phyloP scores from a whole-genome alignment of 805 yeast genomes.

The Wickerhamomyces hampshirensis region DNA sequence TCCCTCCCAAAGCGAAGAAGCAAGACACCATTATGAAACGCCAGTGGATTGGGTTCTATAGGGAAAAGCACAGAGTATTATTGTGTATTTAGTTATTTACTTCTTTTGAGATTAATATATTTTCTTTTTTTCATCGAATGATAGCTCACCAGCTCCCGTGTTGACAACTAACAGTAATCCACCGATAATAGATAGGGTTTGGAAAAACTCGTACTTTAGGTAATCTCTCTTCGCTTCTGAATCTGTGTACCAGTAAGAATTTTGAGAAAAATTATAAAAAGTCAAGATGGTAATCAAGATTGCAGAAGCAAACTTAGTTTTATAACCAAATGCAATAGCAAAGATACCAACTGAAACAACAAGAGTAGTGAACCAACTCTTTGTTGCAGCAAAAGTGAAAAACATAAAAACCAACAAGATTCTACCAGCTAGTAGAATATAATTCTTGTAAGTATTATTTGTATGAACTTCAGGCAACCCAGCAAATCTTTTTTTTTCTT shows the following conservation, averaged over 20 bases:
- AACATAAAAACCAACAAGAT: constrained; percentile 79
- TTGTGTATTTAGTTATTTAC: too few species aligned
- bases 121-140: constrained; percentile 94
- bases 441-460: constrained; percentile 67
- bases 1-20: too few species aligned
- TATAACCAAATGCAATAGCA: constrained; percentile 86
- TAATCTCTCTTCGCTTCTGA: constrained; percentile 78
- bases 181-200: constrained; percentile 91
- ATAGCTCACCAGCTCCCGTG: constrained; percentile 94
- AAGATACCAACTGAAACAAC: constrained; percentile 67
- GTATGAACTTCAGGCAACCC: constrained; percentile 48
- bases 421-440: constrained; percentile 83
- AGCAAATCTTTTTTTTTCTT: constrained; percentile 55
- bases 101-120: constrained; percentile 69
- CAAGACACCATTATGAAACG: too few species aligned
- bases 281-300: constrained; percentile 62
- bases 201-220: constrained; percentile 89
- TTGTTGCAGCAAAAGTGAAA: constrained; percentile 74
- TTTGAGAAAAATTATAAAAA: constrained; percentile 70
- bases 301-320: constrained; percentile 83
- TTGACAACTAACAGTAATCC: constrained; percentile 86
- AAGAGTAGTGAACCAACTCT: constrained; percentile 63
- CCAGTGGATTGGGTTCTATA: too few species aligned
- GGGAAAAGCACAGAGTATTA: too few species aligned
- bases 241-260: constrained; percentile 81